phyloP scores from a whole-genome alignment of 169 alveolate species.

The Babesia ovata region DNA sequence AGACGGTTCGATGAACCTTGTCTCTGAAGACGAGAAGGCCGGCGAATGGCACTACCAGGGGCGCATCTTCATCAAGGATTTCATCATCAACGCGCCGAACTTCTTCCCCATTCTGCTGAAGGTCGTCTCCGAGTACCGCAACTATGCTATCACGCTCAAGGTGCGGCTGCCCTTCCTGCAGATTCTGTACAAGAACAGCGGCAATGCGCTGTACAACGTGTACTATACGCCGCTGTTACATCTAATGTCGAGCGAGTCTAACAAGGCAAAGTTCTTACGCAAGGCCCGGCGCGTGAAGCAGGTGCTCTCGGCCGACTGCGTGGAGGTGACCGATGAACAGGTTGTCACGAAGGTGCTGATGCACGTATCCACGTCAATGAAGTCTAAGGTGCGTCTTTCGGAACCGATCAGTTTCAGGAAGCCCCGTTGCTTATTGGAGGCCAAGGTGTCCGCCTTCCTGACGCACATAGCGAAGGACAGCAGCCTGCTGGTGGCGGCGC shows the following conservation, averaged over 20 bases:
- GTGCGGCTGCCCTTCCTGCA: slow-evolving; percentile 56
- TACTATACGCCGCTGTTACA: slow-evolving; percentile 44
- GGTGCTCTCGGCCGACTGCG: slow-evolving; percentile 22
- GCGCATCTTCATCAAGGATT: slow-evolving; percentile 27
- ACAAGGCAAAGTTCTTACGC: slow-evolving; percentile 26
- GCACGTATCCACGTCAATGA: background rate
- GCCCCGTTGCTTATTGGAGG: slow-evolving; percentile 33
- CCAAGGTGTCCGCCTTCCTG: slow-evolving; percentile 41
- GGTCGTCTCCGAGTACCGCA: slow-evolving; percentile 63
- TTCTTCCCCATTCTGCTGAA: slow-evolving; percentile 54
- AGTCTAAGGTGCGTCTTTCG: background rate
- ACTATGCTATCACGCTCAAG: slow-evolving; percentile 30
- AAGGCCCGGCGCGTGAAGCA: slow-evolving; percentile 37
- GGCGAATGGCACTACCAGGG: slow-evolving; percentile 35
- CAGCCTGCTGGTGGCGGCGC: slow-evolving; percentile 67
- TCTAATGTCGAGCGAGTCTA: slow-evolving; percentile 4
- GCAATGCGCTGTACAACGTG: slow-evolving; percentile 31
- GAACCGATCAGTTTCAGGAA: slow-evolving; percentile 7
- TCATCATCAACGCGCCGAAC: slow-evolving; percentile 61
- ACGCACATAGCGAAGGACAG: slow-evolving; percentile 41
- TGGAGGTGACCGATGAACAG: slow-evolving; percentile 17
- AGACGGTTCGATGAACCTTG: background rate
- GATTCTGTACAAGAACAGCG: slow-evolving; percentile 51
- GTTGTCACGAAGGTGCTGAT: background rate
- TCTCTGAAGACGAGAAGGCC: background rate